Base-by-base conservation (phyloP, 352 stramenopile genomes). In the Blastocystis sp. region DNA sequence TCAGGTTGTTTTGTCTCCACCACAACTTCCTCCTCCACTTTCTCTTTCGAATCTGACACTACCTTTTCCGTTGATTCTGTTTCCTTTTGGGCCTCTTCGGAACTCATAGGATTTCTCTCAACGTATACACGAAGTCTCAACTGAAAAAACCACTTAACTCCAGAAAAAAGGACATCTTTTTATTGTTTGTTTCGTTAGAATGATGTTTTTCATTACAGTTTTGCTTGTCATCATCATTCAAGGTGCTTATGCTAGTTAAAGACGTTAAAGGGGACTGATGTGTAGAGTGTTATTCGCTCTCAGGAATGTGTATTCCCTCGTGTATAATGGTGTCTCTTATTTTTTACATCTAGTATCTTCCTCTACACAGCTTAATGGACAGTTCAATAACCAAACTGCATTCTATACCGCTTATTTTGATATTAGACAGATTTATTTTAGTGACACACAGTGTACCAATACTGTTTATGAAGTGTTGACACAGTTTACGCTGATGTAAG, bases 341-440 rank as follows among this genome's bases (percentile, higher is more conserved):
- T 6, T 11, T 81, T 24, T 40, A 3, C 13, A 27, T 35, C 33
- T 81, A 81, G 70, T 51, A 64, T 51, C 1, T n/a, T 24, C 9
- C 15, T 81, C 70, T 2, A 51, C 37, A 11, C 17, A 33, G 6
- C 58, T 13, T 7, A 19, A 40, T 15, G 48, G n/a, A 35, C 70
- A 81, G 37, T 54, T 58, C 22, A 48, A 81, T 13, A 81, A 81
- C 62, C 48, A 51, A 6, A 81, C 70, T 24, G 51, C 15, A n/a
- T 81, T 81, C 22, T 81, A 81, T 35, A 11, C 70, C 22, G 44
- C 62, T 62, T 81, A 81, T 57, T 30, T 54, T 33, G 70, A 81
- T 62, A 30, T 57, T 24, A n/a, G 58, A 17, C 44, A 51, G 13
- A 22, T 35, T 17, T 64, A 62, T 40, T 81, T 40, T 40, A 60